Base-by-base conservation (phyloP, 306 rosid genomes). In the Comarum palustre region DNA sequence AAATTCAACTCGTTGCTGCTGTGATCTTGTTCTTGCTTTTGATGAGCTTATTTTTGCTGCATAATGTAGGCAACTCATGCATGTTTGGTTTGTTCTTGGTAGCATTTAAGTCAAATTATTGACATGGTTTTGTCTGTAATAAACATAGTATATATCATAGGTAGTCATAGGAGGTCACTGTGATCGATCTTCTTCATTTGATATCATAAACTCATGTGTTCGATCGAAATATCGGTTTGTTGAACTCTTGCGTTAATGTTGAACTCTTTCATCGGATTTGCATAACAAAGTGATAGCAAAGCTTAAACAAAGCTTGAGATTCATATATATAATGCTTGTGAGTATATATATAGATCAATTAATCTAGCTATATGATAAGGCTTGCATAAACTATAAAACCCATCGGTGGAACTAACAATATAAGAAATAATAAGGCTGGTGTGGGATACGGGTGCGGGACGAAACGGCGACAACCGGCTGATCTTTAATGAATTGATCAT, bases 1-100 rank as follows among this genome's bases (percentile, higher is more conserved):
- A 55, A 63, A 61, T 67, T 74, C 77, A 82, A 66, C 75, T 54
- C 66, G 17, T 13, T 32, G 8, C 36, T 32, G 8, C 36, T 66
- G 32, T 24, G 52, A 66, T 47, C 45, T 66, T 66, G 22, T 11
- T 25, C 2, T 65, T 39, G 29, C 32, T 65, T 65, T 65, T 9
- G 68, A 39, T 45, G 51, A 22, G 52, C 52, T 12, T 42, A 42
- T 22, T 47, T 66, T 66, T 24, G n/a, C 51, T 24, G 52, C 70
- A 24, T 41, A 25, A 29, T 45, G 72, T 29, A 4, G 25, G 58
- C 38, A 43, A 66, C 32, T 43, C 39, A 25, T 25, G 22, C 58
- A 17, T 45, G 6, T 12, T 66, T 67, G 48, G 69, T 38, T 8
- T 11, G 70, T 39, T 10, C 67, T 66, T 22, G 43, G 42, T 46